A percentile compares a stretch with the other conserved stretches of the same genome.
phyloP scores from a whole-genome alignment of 2,329 filamentous ascomycete genomes.

The Botrytis byssoidea region DNA sequence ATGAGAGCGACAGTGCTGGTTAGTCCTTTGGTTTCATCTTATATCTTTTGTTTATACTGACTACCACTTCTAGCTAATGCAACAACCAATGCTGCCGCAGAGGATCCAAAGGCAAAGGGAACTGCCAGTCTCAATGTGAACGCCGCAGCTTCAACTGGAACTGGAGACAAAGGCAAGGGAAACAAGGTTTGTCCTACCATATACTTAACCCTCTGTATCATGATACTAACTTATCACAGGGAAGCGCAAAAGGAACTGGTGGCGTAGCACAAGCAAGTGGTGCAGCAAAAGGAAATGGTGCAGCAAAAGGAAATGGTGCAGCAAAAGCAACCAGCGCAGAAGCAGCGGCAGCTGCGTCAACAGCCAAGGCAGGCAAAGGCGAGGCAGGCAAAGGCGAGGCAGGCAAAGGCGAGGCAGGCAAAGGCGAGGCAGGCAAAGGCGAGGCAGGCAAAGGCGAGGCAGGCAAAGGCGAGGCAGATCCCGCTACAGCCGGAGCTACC shows the following conservation, averaged over 20 bases:
- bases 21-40: neutral
- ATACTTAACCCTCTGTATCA: neutral
- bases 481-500: neutral
- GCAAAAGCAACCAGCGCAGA: neutral
- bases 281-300: neutral
- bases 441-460: conserved; percentile 29
- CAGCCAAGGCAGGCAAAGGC: conserved; percentile 25
- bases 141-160: conserved; percentile 14
- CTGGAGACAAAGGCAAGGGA: conserved; percentile 9
- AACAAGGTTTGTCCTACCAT: neutral
- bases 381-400: conserved; percentile 23
- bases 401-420: conserved; percentile 27
- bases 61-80: neutral
- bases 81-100: neutral
- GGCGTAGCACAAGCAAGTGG: neutral
- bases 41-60: neutral
- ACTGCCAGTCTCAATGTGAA: neutral
- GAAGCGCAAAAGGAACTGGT: neutral
- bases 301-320: neutral
- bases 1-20: neutral
- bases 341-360: neutral
- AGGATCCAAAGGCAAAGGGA: neutral
- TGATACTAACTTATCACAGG: neutral
- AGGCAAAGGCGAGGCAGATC: conserved; percentile 18
- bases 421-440: conserved; percentile 28